Conservation (phyloP, 2,329 filamentous ascomycete genomes). For the Gremmenia infestans region DNA sequence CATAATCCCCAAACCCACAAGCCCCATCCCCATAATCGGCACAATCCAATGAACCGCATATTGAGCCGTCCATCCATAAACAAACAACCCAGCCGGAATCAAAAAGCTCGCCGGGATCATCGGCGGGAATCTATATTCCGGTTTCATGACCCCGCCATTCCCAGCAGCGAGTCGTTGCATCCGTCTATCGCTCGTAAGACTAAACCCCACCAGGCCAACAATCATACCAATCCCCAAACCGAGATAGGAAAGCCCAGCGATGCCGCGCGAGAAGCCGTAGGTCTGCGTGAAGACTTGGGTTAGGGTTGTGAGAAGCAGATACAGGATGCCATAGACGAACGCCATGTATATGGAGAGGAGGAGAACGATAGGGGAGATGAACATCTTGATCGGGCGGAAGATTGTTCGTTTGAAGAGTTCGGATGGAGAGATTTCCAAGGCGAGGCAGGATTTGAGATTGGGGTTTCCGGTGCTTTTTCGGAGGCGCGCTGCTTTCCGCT, state of each 20-base stretch:
- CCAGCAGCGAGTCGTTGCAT: slow-evolving; percentile 31
- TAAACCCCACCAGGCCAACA: slow-evolving; percentile 21
- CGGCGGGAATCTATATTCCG: slow-evolving; percentile 39
- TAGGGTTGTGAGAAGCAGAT: slow-evolving; percentile 16
- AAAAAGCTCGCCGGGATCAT: slow-evolving; percentile 35
- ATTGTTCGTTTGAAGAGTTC: slow-evolving; percentile 33
- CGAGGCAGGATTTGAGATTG: slow-evolving; percentile 36
- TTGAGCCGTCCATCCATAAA: slow-evolving; percentile 42
- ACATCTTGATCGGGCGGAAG: slow-evolving; percentile 37
- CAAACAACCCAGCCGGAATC: slow-evolving; percentile 41
- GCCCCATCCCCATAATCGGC: slow-evolving; percentile 38
- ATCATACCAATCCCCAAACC: slow-evolving; percentile 32
- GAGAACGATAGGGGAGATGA: slow-evolving; percentile 32
- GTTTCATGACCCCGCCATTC: slow-evolving; percentile 10
- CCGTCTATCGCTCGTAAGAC: slow-evolving; percentile 30
- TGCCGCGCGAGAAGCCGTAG: slow-evolving; percentile 32
- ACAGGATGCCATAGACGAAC: slow-evolving; percentile 36
- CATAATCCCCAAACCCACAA: slow-evolving; percentile 34
- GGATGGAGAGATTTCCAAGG: slow-evolving; percentile 24
- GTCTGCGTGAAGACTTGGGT: slow-evolving; percentile 8
- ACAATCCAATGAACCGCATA: slow-evolving; percentile 37
- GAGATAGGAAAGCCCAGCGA: slow-evolving; percentile 33
- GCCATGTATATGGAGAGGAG: slow-evolving; percentile 43
- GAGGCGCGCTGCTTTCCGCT: slow-evolving; percentile 38
- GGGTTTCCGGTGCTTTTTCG: slow-evolving; percentile 47